A percentile compares a stretch with the other conserved stretches of the same genome.
Conservation (phyloP, 345 rosid species). For the Rhodomyrtus tomentosa region DNA sequence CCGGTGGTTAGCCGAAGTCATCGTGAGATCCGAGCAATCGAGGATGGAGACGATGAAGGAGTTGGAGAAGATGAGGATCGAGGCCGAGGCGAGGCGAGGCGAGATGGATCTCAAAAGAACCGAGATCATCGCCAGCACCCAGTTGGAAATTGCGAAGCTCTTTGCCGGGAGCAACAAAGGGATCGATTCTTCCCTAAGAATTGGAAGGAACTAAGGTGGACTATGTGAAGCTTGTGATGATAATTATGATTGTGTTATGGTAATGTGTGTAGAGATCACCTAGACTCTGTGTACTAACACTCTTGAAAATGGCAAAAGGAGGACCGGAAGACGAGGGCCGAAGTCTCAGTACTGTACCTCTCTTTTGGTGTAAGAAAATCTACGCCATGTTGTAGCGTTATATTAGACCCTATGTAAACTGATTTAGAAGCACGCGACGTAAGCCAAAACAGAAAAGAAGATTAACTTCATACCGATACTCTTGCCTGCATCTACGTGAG, state of each 20-base stretch:
- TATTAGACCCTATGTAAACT: not conserved
- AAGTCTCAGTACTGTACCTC: not conserved
- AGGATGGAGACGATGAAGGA: constrained; percentile 89
- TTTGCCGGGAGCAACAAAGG: constrained; percentile 47
- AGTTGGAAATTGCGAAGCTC: constrained; percentile 81
- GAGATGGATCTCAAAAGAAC: constrained; percentile 90
- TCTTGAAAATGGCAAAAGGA: not conserved
- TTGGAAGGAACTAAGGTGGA: constrained; percentile 51
- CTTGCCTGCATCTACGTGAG: not conserved
- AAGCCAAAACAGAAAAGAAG: not conserved
- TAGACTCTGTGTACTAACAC: not conserved
- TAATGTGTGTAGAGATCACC: not conserved
- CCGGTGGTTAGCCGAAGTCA: constrained; percentile 70
- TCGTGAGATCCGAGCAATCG: constrained; percentile 74
- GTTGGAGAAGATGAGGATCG: constrained; percentile 79
- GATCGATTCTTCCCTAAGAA: constrained; percentile 73
- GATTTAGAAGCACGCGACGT: not conserved
- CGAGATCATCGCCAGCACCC: constrained; percentile 81
- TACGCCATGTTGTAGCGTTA: not conserved
- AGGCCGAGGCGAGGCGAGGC: constrained; percentile 73
- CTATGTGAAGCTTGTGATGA: not conserved
- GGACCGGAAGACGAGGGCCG: not conserved
- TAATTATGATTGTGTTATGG: not conserved
- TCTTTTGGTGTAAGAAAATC: not conserved
- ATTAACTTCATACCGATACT: not conserved